Conservation (phyloP, 495 filamentous ascomycete species). For the Trichoderma orchidacearum region DNA sequence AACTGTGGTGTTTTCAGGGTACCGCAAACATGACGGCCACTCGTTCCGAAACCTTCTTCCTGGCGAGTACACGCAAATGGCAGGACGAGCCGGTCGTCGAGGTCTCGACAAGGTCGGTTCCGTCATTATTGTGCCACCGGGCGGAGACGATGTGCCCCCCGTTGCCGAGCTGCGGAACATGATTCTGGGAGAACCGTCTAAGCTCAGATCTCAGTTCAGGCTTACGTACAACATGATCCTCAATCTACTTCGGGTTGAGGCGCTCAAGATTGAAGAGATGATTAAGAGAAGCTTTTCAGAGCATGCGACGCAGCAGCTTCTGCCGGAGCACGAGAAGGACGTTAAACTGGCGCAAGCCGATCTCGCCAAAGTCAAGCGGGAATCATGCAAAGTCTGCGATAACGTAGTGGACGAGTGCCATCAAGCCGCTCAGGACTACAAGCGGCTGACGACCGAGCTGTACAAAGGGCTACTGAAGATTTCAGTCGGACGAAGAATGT, state of each 20-base stretch:
- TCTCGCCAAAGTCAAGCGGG: slow-evolving; percentile 75
- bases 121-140: slow-evolving; percentile 77
- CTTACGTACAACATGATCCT: slow-evolving; percentile 99
- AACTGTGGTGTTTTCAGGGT: slow-evolving; percentile 95
- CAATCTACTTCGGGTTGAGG: slow-evolving; percentile 88
- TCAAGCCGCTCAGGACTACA: slow-evolving; percentile 63
- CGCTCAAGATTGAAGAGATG: slow-evolving; percentile 98
- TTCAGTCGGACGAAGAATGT: slow-evolving; percentile 68
- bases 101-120: slow-evolving; percentile 85
- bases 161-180: slow-evolving; percentile 68
- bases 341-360: slow-evolving; percentile 88
- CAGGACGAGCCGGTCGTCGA: slow-evolving; percentile 83
- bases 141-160: slow-evolving; percentile 81
- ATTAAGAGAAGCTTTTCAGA: slow-evolving; percentile 99
- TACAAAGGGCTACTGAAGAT: slow-evolving; percentile 56
- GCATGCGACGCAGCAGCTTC: slow-evolving; percentile 90
- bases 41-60: slow-evolving; percentile 81
- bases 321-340: slow-evolving; percentile 89
- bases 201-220: slow-evolving; percentile 89
- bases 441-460: slow-evolving; percentile 57
- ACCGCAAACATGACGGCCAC: slow-evolving; percentile 89
- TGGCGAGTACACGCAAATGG: slow-evolving; percentile 98
- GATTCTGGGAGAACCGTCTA: slow-evolving; percentile 93
- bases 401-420: slow-evolving; percentile 66
- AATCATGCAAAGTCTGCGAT: slow-evolving; percentile 73